Evolutionary conservation across 2,329 filamentous ascomycete genomes (phyloP).

Genomic region (Aureobasidium sp.): DNA sequence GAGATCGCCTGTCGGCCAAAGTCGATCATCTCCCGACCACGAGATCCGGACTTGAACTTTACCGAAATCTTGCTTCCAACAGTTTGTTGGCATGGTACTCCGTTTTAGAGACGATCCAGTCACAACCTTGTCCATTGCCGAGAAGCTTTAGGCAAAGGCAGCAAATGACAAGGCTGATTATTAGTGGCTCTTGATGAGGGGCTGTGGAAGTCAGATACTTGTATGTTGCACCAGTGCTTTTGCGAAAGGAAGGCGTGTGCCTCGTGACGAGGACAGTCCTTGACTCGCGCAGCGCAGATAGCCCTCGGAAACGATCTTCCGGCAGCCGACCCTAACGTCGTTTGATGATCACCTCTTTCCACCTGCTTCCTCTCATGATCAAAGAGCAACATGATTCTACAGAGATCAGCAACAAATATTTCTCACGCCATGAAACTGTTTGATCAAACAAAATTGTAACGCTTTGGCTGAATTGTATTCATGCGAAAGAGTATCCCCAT

Average conservation of each 20-base stretch:
- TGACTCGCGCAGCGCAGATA: not conserved
- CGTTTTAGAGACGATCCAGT: not conserved
- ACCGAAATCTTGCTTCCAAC: not conserved
- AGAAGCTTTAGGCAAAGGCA: no score
- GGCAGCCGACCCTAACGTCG: not conserved
- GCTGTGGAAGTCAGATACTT: not conserved
- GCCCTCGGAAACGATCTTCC: not conserved
- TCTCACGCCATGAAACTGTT: not conserved
- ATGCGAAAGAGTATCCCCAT: not conserved
- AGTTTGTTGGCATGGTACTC: not conserved
- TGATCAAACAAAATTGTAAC: not conserved
- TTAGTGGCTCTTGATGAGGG: not conserved
- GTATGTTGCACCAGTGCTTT: not conserved
- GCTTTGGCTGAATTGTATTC: not conserved
- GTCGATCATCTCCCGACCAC: not conserved
- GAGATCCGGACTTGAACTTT: not conserved
- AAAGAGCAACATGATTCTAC: not conserved
- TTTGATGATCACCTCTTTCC: not conserved
- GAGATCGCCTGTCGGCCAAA: conserved; percentile 5
- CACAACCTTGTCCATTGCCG: not conserved
- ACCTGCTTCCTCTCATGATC: not conserved
- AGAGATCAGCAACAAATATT: not conserved
- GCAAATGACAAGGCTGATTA: not conserved
- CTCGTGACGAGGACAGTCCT: not conserved
- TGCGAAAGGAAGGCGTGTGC: not conserved